Evolutionary conservation across 345 rosid genomes (phyloP).

Genomic region (Litchi chinensis): DNA sequence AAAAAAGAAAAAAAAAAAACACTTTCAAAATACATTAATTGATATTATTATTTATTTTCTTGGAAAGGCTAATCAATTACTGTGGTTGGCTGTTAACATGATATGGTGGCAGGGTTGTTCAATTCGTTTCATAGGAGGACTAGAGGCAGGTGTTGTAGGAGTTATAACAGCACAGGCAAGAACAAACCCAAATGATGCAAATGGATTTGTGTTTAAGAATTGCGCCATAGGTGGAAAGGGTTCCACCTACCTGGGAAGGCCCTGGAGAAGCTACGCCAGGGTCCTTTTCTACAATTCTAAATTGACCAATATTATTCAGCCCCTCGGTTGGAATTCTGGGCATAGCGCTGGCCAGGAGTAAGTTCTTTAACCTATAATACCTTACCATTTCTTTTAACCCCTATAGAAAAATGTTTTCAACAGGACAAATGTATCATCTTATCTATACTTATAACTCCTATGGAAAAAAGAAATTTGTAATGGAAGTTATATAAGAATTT

Average conservation of each 20-base stretch:
- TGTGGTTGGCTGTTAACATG: too few species aligned
- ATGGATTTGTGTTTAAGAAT: constrained; percentile 60
- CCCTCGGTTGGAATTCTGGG: constrained; percentile 59
- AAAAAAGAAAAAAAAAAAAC: too few species aligned
- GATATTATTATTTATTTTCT: too few species aligned
- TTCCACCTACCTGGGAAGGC: constrained; percentile 47
- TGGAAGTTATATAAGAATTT: too few species aligned
- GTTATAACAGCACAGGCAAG: constrained; percentile 69
- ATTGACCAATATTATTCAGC: constrained; percentile 33
- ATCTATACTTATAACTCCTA: too few species aligned
- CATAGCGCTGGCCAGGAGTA: constrained; percentile 33
- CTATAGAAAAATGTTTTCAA: too few species aligned
- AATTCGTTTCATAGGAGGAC: constrained; percentile 48
- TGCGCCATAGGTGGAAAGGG: constrained; percentile 48
- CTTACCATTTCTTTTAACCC: not conserved
- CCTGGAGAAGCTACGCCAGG: constrained; percentile 57
- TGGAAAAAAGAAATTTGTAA: too few species aligned
- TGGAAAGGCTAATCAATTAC: too few species aligned
- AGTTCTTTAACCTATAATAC: not conserved
- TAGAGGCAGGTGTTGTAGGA: constrained; percentile 40
- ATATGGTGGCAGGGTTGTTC: constrained; percentile 39
- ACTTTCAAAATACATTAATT: too few species aligned
- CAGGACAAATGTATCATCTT: too few species aligned
- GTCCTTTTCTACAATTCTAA: constrained; percentile 48
- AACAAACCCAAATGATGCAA: constrained; percentile 29